Evolutionary conservation across 2,329 filamentous ascomycete species (phyloP).

Genomic region (Clathrospora elynae): DNA sequence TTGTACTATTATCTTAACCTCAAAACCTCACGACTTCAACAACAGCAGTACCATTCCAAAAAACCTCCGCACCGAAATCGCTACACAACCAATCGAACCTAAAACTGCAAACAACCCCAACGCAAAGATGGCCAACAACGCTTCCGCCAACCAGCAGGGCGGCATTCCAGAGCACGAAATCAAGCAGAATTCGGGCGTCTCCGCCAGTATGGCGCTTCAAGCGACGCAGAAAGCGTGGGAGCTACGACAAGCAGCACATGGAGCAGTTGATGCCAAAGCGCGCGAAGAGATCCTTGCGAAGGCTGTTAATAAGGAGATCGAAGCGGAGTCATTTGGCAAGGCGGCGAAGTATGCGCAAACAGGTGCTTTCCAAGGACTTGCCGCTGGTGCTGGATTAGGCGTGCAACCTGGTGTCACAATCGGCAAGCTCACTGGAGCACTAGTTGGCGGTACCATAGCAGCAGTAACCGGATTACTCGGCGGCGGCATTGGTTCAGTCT

Average conservation of each 20-base stretch:
- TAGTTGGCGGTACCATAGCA: constrained; percentile 43
- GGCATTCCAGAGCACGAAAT: constrained; percentile 45
- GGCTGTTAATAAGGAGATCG: constrained; percentile 50
- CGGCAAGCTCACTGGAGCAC: constrained; percentile 43
- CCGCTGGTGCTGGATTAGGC: constrained; percentile 48
- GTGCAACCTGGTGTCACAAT: constrained; percentile 44
- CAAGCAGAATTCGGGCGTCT: constrained; percentile 48
- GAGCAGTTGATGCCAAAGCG: constrained; percentile 46
- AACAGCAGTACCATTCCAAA: background rate
- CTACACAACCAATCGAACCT: constrained; percentile 12
- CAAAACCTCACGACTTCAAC: constrained; percentile 1
- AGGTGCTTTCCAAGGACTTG: constrained; percentile 49
- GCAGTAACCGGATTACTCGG: constrained; percentile 44
- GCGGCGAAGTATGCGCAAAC: constrained; percentile 49
- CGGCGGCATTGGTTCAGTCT: constrained; percentile 44
- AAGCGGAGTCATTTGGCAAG: constrained; percentile 50
- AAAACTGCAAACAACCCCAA: constrained; percentile 7
- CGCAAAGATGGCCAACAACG: constrained; percentile 17
- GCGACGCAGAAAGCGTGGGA: constrained; percentile 48
- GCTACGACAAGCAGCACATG: constrained; percentile 48
- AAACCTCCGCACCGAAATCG: constrained; percentile 14
- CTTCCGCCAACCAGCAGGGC: constrained; percentile 15
- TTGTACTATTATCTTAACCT: no score
- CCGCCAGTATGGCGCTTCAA: constrained; percentile 46
- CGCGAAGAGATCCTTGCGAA: constrained; percentile 48